Conservation (phyloP, 2,329 filamentous ascomycete genomes). For the Mollisia scopiformis region DNA sequence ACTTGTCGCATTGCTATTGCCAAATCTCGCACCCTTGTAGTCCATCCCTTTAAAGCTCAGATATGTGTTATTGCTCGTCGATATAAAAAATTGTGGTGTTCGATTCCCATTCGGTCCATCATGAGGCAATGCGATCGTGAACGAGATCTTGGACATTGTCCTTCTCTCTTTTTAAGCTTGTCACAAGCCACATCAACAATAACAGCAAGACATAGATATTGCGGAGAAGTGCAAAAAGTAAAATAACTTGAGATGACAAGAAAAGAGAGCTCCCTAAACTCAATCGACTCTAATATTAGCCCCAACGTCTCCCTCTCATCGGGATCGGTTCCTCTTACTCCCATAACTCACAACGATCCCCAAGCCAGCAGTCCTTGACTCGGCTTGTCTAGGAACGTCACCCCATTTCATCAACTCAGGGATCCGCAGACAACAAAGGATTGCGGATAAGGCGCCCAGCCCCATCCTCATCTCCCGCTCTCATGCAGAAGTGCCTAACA, state of each 20-base stretch:
- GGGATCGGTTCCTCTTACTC: not conserved
- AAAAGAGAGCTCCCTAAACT: not conserved
- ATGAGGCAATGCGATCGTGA: conserved; percentile 15
- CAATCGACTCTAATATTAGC: not conserved
- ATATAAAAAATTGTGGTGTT: conserved; percentile 11
- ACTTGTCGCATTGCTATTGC: conserved; percentile 8
- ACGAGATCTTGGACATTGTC: conserved; percentile 14
- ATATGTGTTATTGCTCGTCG: conserved; percentile 17
- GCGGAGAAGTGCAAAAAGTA: not conserved
- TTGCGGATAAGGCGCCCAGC: not conserved
- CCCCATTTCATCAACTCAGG: not conserved
- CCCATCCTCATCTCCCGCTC: not conserved
- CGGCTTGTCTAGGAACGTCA: not conserved
- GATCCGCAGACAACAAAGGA: not conserved
- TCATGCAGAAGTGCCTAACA: not conserved
- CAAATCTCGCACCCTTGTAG: conserved; percentile 5
- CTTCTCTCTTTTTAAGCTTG: not conserved
- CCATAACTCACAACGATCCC: not conserved
- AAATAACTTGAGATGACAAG: not conserved
- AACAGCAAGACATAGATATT: not conserved
- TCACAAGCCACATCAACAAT: not conserved
- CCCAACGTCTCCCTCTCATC: not conserved
- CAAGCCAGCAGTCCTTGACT: not conserved
- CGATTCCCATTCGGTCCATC: conserved; percentile 6
- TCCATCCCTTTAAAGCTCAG: conserved; percentile 8